These are phyloP conservation scores for Orbilia ellipsospora DNA, from an alignment of 2,329 filamentous ascomycete species.

Conservation along the genomic window DNA sequence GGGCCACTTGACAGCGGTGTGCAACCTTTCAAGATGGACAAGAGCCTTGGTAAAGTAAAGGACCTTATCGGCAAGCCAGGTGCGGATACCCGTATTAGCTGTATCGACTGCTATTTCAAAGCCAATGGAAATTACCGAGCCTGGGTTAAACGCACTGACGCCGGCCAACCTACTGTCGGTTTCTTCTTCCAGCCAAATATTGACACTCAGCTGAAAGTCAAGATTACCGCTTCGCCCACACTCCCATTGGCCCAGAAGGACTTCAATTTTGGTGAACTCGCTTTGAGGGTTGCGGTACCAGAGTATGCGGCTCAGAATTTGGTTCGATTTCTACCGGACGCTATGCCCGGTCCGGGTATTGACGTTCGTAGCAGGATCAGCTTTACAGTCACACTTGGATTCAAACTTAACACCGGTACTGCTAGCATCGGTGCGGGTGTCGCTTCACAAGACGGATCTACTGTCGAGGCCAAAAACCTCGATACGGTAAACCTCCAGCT, in stretches of 20 bases:
- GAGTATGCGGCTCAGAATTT: neutral
- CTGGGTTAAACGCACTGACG: constrained; percentile 6
- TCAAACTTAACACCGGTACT: constrained; percentile 1
- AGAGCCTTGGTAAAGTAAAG: neutral
- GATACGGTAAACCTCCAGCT: neutral
- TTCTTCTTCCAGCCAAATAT: constrained; percentile 21
- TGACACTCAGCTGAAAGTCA: neutral
- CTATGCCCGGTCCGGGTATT: constrained; percentile 2
- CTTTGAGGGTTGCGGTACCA: neutral
- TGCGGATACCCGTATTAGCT: neutral
- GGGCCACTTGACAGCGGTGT: constrained; percentile 4
- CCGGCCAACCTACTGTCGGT: neutral
- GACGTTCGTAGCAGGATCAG: constrained; percentile 3
- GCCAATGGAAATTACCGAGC: constrained; percentile 6
- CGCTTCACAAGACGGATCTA: neutral
- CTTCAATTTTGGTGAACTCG: constrained; percentile 7
- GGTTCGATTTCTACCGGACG: constrained; percentile 1
- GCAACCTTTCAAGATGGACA: neutral
- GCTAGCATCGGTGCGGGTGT: constrained; percentile 3
- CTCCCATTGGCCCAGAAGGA: neutral
- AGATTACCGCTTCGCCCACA: neutral
- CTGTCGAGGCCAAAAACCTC: neutral
- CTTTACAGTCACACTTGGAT: constrained; percentile 2
- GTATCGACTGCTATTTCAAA: constrained; percentile 7
- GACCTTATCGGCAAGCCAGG: neutral